Base-by-base conservation (phyloP, 1,284 basidiomycete species). In the Cutaneotrichosporon spelunceum region DNA sequence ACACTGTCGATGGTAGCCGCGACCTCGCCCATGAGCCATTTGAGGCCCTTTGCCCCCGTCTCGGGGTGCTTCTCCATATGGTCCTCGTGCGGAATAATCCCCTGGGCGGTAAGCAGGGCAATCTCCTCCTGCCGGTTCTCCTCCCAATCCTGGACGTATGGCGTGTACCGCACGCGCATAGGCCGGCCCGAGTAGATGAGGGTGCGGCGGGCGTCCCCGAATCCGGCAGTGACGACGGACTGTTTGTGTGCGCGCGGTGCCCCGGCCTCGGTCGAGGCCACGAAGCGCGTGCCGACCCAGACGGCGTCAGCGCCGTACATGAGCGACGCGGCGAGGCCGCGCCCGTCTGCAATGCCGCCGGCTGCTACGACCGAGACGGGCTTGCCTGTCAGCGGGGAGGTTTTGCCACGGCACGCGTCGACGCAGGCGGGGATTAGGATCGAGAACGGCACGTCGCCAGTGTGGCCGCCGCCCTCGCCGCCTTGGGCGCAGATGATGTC, bases 271-370 rank as follows among this genome's bases (percentile, higher is more conserved):
- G 47, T 53, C 16, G 61, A 66, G n/a, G 92, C 93, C 21, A 96
- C 90, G 73, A 96, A 96, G 44, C 93, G 85, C 2, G 90, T 91
- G 39, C 92, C 92, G 56, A 93, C 89, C 91, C 91, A 93, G 76
- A 93, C 81, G 81, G 85, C 91, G 69, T 89, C 83, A 30, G 91
- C 91, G 66, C 91, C 91, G 84, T 87, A 92, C 74, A 87, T 83
- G 55, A 93, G 79, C 70, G 91, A 88, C 11, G 91, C 89, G 10
- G 90, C 91, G 19, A 94, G 82, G 56, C 88, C 84, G 60, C 90
- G 84, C 3, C 92, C 92, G 69, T 93, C 90, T 73, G 85, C 89
- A 21, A 94, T 87, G 0, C 90, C 91, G 45, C 91, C 91, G 9
- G 92, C 91, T 30, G 88, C 91, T 63, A 93, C 79, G 44, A 93